Percentiles rank a stretch among this genome's conserved stretches.
Evolutionary conservation across 805 yeast species (phyloP).

Genomic region (Pichia rugopelliculosa): DNA sequence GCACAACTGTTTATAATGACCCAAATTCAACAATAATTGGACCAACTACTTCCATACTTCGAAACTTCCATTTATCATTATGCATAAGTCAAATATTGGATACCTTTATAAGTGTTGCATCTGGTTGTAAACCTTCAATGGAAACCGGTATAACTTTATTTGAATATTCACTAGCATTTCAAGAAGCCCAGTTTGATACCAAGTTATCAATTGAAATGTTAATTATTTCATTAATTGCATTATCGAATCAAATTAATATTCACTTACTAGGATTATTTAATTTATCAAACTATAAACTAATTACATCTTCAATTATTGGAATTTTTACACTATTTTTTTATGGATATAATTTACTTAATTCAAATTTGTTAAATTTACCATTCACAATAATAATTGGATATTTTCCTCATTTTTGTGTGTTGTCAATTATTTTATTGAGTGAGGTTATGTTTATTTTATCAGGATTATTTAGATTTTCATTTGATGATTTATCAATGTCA

Average conservation of each 20-base stretch:
- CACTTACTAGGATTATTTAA: slow-evolving; percentile 57
- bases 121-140: slow-evolving; percentile 48
- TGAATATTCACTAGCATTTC: slow-evolving; percentile 71
- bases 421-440: slow-evolving; percentile 45
- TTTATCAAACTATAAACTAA: slow-evolving; percentile 46
- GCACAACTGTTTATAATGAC: slow-evolving; percentile 2
- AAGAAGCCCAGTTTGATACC: slow-evolving; percentile 50
- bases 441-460: slow-evolving; percentile 50
- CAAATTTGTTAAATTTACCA: slow-evolving; percentile 44
- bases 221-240: slow-evolving; percentile 46
- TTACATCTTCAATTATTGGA: slow-evolving; percentile 59
- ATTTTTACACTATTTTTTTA: slow-evolving; percentile 42
- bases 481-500: slow-evolving; percentile 26
- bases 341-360: slow-evolving; percentile 32
- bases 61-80: slow-evolving; percentile 51
- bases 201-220: slow-evolving; percentile 49
- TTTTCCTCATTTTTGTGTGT: slow-evolving; percentile 56
- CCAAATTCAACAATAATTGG: slow-evolving; percentile 15
- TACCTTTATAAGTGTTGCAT: slow-evolving; percentile 52
- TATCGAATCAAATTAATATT: slow-evolving; percentile 50
- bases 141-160: slow-evolving; percentile 68
- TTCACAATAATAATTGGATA: slow-evolving; percentile 49
- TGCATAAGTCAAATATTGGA: slow-evolving; percentile 61
- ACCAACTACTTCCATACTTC: slow-evolving; percentile 46
- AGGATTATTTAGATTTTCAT: slow-evolving; percentile 43